phyloP scores from a whole-genome alignment of 148 eudicot genomes.

The Euryodendron excelsum region DNA sequence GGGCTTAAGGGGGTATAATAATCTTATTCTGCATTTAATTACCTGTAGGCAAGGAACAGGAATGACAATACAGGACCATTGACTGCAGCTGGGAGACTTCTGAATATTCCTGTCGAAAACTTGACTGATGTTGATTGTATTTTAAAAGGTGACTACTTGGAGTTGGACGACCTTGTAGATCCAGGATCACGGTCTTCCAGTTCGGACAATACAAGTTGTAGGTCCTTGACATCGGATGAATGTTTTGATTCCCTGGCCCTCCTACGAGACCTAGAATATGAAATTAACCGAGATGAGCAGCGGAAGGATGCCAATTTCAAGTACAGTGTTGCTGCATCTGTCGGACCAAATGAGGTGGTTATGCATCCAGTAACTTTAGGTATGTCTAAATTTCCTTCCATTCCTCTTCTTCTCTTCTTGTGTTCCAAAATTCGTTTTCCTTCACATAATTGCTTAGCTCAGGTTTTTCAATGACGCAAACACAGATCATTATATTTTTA shows the following conservation, averaged over 20 bases:
- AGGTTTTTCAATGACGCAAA: not conserved
- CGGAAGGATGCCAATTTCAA: slow-evolving; percentile 24
- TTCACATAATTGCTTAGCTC: not conserved
- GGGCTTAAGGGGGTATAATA: not conserved
- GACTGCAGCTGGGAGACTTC: not conserved
- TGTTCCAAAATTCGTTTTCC: too few relatives aligned
- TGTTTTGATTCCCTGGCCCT: slow-evolving; percentile 38
- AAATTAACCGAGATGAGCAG: slow-evolving; percentile 6
- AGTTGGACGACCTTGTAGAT: slow-evolving; percentile 48
- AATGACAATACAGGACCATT: slow-evolving; percentile 13
- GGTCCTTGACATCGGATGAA: slow-evolving; percentile 46
- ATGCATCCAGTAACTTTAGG: slow-evolving; percentile 36
- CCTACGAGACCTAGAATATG: slow-evolving; percentile 36
- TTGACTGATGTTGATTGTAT: slow-evolving; percentile 22
- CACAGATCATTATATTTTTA: not conserved
- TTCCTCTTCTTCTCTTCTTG: not conserved
- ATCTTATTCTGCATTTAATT: not conserved
- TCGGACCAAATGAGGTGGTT: slow-evolving; percentile 34
- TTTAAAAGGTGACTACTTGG: slow-evolving; percentile 50
- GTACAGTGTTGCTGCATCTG: slow-evolving; percentile 28
- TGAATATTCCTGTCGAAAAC: not conserved
- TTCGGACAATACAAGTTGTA: slow-evolving; percentile 46
- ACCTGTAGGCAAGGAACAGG: slow-evolving; percentile 19
- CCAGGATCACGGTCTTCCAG: slow-evolving; percentile 41
- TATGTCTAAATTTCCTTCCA: slow-evolving; percentile 17